Evolutionary conservation across 192 early-diverging fungal species (phyloP).

Genomic region (Coemansia sp.): DNA sequence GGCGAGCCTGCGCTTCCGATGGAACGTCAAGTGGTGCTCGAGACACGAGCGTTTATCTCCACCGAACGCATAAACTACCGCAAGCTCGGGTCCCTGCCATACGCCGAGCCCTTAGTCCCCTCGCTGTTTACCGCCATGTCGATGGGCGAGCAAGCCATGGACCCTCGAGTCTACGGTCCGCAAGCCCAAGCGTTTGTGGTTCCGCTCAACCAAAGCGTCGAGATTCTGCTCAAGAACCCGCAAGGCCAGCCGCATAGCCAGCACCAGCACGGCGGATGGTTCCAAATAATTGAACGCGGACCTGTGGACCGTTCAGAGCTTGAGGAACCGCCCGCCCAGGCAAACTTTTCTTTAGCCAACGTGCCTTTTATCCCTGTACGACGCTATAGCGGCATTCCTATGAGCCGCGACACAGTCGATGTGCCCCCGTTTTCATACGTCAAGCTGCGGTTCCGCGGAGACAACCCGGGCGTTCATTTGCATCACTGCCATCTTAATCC

Average conservation of each 20-base stretch:
- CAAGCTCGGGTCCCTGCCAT: not conserved
- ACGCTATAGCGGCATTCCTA: constrained; percentile 1
- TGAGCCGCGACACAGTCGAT: constrained; percentile 68
- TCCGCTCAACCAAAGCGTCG: constrained; percentile 59
- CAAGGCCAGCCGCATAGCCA: constrained; percentile 66
- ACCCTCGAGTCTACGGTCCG: constrained; percentile 60
- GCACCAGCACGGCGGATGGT: constrained; percentile 78
- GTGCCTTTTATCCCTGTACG: not conserved
- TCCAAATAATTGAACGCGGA: constrained; percentile 72
- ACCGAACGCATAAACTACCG: constrained; percentile 1
- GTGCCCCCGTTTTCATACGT: constrained; percentile 60
- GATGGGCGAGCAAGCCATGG: constrained; percentile 49
- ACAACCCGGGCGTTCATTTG: constrained; percentile 78
- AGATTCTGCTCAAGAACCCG: constrained; percentile 69
- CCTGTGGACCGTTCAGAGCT: constrained; percentile 14
- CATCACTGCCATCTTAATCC: constrained; percentile 74
- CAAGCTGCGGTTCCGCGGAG: constrained; percentile 68
- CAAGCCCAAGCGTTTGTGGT: constrained; percentile 62
- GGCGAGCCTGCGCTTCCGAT: constrained; percentile 21
- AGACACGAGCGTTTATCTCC: not conserved
- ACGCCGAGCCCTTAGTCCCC: constrained; percentile 41
- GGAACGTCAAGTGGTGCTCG: constrained; percentile 13
- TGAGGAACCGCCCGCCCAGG: not conserved
- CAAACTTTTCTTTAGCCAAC: not conserved
- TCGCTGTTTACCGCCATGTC: constrained; percentile 62